Percentiles rank a stretch among this genome's conserved stretches.
Evolutionary conservation across 2,329 filamentous ascomycete species (phyloP).

Genomic region (Fusarium paranaense): DNA sequence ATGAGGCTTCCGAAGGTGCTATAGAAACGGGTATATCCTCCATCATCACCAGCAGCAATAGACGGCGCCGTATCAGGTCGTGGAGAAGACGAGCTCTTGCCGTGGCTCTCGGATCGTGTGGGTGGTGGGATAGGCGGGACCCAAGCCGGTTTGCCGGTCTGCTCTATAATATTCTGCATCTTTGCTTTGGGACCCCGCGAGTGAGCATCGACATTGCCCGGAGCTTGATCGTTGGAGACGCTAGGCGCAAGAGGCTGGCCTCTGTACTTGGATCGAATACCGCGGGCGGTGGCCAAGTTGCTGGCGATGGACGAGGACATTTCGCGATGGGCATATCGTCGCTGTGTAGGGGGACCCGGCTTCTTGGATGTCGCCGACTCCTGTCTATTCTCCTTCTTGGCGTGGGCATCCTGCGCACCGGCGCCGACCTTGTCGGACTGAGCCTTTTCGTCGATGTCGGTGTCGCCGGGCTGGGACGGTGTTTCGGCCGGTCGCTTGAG

Average conservation of each 20-base stretch:
- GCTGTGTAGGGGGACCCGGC: slow-evolving; percentile 53
- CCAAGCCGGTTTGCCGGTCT: slow-evolving; percentile 65
- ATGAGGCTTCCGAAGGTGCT: slow-evolving; percentile 90
- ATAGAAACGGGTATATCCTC: slow-evolving; percentile 92
- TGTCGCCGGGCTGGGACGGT: slow-evolving; percentile 48
- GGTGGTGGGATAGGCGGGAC: slow-evolving; percentile 55
- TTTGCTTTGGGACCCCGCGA: slow-evolving; percentile 62
- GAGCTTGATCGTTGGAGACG: slow-evolving; percentile 78
- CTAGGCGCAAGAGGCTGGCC: slow-evolving; percentile 78
- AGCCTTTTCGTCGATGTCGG: slow-evolving; percentile 46
- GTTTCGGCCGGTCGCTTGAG: slow-evolving; percentile 74
- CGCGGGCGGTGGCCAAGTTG: slow-evolving; percentile 86
- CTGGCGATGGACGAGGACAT: slow-evolving; percentile 86
- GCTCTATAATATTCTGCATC: slow-evolving; percentile 68
- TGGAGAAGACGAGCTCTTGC: slow-evolving; percentile 42
- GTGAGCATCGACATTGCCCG: slow-evolving; percentile 74
- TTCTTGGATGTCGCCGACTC: slow-evolving; percentile 44
- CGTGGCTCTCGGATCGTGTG: slow-evolving; percentile 40
- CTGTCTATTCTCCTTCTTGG: slow-evolving; percentile 34
- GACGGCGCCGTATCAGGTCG: slow-evolving; percentile 40
- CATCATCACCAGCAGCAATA: slow-evolving; percentile 63
- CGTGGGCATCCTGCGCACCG: slow-evolving; percentile 30
- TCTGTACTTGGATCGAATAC: slow-evolving; percentile 75
- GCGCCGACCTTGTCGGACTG: slow-evolving; percentile 40
- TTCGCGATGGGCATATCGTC: slow-evolving; percentile 71